Base-by-base conservation (phyloP, 352 stramenopile species). In the Phytophthora ohioensis region DNA sequence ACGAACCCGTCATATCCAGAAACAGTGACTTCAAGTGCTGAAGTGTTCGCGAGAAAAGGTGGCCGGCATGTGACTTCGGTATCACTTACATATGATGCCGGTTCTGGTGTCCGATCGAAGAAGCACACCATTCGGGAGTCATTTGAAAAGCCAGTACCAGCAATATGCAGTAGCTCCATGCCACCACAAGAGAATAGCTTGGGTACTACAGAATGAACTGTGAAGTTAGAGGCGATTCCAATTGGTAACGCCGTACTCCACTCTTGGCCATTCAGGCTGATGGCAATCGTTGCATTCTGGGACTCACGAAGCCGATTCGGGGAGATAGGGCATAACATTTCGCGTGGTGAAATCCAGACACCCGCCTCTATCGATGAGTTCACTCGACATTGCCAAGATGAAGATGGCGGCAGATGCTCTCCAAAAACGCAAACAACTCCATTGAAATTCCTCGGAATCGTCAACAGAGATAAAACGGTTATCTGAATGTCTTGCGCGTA, bases 201-300 rank as follows among this genome's bases (percentile, higher is more conserved):
- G 5, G 81, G 81, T 8, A 41, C 49, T 17, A 80, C 54, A 21
- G 48, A 69, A 15, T 66, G 3, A 9, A 87, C 36, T 4, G 51
- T 36, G 31, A 84, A 80, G 1, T 64, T 64, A 4, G 71, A 15
- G 21, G 59, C 27, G 13, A 83, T 52, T 3, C 49, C 4, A 12
- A 85, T 11, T 6, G 31, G 27, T 9, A 73, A 7, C 3, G 7
- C 5, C 1, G 64, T 31, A 46, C 76, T 77, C 79, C 79, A 89
- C 6, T 89, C 79, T 69, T 89, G 81, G 0, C 65, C 63, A 46
- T 89, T 89, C 12, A 80, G 55, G 57, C 81, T 87, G 34, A 89
- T 66, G 3, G 67, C 45, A 55, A 89, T 9, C 11, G 31, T 64
- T 9, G 21, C n/a, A 17, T 55, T 75, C 9, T 60, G 30, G 11